These are phyloP conservation scores for Candida dajiaensis DNA, from an alignment of 805 yeast genomes.

Conservation along the genomic window DNA sequence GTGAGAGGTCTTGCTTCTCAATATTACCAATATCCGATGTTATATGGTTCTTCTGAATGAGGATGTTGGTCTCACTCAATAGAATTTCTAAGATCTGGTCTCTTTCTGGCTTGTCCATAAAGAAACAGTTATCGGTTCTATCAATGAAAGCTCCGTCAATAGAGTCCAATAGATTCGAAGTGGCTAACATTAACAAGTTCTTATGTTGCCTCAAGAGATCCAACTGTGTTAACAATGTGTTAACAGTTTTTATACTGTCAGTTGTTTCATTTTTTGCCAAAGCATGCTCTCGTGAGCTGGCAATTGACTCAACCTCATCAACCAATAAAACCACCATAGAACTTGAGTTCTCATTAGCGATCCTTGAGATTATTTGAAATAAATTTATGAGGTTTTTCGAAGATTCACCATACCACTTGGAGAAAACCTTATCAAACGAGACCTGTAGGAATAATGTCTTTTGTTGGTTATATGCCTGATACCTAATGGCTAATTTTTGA, in stretches of 20 bases:
- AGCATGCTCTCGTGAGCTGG: slow-evolving; percentile 32
- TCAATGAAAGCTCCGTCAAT: slow-evolving; percentile 41
- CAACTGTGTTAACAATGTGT: slow-evolving; percentile 36
- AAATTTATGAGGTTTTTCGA: slow-evolving; percentile 34
- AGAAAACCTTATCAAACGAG: slow-evolving; percentile 36
- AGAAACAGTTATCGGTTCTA: slow-evolving; percentile 34
- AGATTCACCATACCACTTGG: slow-evolving; percentile 43
- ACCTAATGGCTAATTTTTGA: slow-evolving; percentile 31
- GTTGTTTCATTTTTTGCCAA: slow-evolving; percentile 34
- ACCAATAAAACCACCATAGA: slow-evolving; percentile 32
- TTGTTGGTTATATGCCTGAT: slow-evolving; percentile 6
- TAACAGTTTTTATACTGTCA: slow-evolving; percentile 38
- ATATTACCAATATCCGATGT: not conserved
- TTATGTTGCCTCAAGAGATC: slow-evolving; percentile 31
- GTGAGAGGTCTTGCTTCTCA: slow-evolving; percentile 3
- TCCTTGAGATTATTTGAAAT: slow-evolving; percentile 28
- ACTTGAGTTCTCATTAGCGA: slow-evolving; percentile 16
- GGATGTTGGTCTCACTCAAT: slow-evolving; percentile 18
- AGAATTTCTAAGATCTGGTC: slow-evolving; percentile 27
- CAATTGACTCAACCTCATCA: slow-evolving; percentile 43
- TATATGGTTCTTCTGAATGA: not conserved
- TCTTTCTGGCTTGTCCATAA: slow-evolving; percentile 30
- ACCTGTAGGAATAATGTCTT: slow-evolving; percentile 34
- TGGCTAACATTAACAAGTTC: slow-evolving; percentile 34
- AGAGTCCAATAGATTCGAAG: slow-evolving; percentile 33